Evolutionary conservation across 306 rosid species (phyloP).

Genomic region (Ammopiptanthus mongolicus): DNA sequence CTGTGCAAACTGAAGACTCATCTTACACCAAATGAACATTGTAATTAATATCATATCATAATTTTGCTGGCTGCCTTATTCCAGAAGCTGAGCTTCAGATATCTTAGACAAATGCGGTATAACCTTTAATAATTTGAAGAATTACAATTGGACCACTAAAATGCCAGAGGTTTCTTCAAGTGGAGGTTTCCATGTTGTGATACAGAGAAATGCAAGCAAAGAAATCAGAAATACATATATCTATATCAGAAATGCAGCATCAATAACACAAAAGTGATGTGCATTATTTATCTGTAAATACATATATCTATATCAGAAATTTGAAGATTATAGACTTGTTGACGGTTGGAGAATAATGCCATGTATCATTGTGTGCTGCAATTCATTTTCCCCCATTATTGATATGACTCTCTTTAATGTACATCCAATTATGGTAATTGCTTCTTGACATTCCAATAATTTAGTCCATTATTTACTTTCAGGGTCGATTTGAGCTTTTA

Average conservation of each 20-base stretch:
- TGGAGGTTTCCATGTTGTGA: conserved; percentile 4
- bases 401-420: background rate
- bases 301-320: background rate
- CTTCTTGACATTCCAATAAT: background rate
- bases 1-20: background rate
- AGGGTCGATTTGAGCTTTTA: conserved; percentile 86
- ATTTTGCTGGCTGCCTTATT: conserved; percentile 3
- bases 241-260: too few relatives aligned
- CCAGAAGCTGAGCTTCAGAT: too few relatives aligned
- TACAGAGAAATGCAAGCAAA: conserved; percentile 16
- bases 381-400: background rate
- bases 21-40: background rate
- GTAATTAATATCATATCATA: background rate
- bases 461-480: conserved; percentile 20
- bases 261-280: background rate
- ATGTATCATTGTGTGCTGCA: background rate
- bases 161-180: background rate
- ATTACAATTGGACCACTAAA: background rate
- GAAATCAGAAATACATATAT: too few relatives aligned
- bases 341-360: background rate
- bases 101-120: too few relatives aligned
- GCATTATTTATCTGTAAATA: background rate
- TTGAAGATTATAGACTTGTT: background rate
- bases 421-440: background rate
- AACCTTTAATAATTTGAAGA: background rate